Percentiles rank a stretch among this genome's conserved stretches.
Conservation (phyloP, 2,329 filamentous ascomycete genomes). For the Fusarium tricinctum region DNA sequence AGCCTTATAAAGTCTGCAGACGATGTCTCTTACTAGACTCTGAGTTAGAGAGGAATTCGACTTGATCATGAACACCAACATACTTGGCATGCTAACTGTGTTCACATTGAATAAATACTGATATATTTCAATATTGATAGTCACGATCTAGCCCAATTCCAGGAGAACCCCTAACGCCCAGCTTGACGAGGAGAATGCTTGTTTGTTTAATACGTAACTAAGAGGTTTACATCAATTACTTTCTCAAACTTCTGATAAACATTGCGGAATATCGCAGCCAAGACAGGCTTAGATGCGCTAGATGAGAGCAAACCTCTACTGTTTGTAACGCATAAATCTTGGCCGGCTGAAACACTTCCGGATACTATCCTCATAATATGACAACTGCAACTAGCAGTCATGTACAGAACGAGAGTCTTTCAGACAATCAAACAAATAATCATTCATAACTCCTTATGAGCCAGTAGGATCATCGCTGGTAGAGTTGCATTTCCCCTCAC, state of each 20-base stretch:
- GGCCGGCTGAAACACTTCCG: too few relatives aligned
- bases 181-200: too few relatives aligned
- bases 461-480: conserved; percentile 1
- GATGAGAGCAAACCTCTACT: too few relatives aligned
- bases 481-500: conserved; percentile 21
- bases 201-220: too few relatives aligned
- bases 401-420: neutral
- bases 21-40: neutral
- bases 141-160: too few relatives aligned
- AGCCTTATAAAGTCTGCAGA: neutral
- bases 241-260: too few relatives aligned
- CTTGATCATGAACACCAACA: neutral
- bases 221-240: too few relatives aligned
- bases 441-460: neutral
- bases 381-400: neutral
- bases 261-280: too few relatives aligned
- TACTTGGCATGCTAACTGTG: neutral
- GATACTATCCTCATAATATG: too few relatives aligned
- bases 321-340: too few relatives aligned
- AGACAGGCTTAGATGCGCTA: too few relatives aligned
- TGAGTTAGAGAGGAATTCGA: neutral
- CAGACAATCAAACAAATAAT: neutral
- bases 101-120: neutral
- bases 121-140: neutral
- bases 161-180: too few relatives aligned